Evolutionary conservation across 2,329 filamentous ascomycete species (phyloP).

Genomic region (Stagonosporopsis cucurbitacearum): DNA sequence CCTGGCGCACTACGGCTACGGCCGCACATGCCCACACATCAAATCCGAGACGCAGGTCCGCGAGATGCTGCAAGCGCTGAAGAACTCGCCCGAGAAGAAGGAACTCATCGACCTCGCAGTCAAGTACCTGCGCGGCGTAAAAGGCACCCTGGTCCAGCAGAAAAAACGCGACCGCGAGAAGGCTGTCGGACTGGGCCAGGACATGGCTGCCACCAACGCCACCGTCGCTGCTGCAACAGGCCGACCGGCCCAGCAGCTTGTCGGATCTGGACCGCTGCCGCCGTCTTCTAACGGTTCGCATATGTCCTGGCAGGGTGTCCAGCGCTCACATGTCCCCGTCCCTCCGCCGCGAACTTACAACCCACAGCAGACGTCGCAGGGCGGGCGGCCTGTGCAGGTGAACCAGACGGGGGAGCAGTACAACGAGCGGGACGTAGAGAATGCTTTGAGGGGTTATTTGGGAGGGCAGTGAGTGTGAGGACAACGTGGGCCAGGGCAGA

Average conservation of each 20-base stretch:
- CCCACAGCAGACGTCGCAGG: not conserved
- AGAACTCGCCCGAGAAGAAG: conserved; percentile 62
- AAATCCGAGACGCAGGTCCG: conserved; percentile 67
- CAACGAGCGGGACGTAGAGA: conserved; percentile 37
- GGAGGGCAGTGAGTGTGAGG: conserved; percentile 1
- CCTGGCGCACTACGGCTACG: conserved; percentile 66
- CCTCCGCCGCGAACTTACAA: not conserved
- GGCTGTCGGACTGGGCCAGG: not conserved
- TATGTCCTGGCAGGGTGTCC: not conserved
- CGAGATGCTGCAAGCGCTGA: conserved; percentile 68
- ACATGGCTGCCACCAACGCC: not conserved
- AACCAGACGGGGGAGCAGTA: conserved; percentile 1
- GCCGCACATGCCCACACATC: conserved; percentile 67
- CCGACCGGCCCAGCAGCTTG: not conserved
- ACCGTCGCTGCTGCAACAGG: not conserved
- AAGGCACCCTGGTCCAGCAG: conserved; percentile 61
- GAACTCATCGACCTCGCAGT: conserved; percentile 61
- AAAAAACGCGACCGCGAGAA: conserved; percentile 55
- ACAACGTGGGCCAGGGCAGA: not conserved
- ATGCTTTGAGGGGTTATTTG: conserved; percentile 36
- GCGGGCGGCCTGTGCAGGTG: not conserved
- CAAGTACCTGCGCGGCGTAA: conserved; percentile 64
- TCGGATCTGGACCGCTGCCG: not conserved
- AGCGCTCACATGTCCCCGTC: not conserved
- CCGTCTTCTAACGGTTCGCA: not conserved